Evolutionary conservation across 768 basidiomycete genomes (phyloP).

Genomic region (Hygrocybe coccinea): DNA sequence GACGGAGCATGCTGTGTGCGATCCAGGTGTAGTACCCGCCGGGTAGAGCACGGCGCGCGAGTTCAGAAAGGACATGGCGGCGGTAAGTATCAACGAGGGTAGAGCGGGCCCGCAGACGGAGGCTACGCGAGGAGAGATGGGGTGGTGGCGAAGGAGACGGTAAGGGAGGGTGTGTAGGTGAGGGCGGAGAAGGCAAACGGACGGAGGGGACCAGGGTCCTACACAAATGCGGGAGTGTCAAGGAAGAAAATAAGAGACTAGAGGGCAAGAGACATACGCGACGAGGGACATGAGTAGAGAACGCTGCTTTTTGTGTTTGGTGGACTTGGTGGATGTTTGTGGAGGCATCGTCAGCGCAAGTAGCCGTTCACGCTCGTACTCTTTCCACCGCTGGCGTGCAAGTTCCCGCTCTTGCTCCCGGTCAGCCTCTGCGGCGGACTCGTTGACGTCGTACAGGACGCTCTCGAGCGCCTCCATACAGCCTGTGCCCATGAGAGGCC

Average conservation of each 20-base stretch:
- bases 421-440: conserved; percentile 42
- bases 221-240: conserved; percentile 11
- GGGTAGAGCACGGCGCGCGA: conserved; percentile 35
- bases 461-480: conserved; percentile 44
- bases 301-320: conserved; percentile 63
- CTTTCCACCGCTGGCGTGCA: conserved; percentile 27
- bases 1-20: conserved; percentile 49
- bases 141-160: conserved; percentile 28
- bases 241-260: conserved; percentile 10
- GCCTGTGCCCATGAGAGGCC: conserved; percentile 38
- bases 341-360: conserved; percentile 12
- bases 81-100: conserved; percentile 64
- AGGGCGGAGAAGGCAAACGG: conserved; percentile 28
- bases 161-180: conserved; percentile 26
- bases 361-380: conserved; percentile 26
- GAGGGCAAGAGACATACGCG: conserved; percentile 37
- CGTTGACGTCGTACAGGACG: conserved; percentile 51
- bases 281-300: conserved; percentile 69
- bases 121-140: conserved; percentile 34
- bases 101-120: conserved; percentile 61
- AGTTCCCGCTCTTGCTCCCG: conserved; percentile 30
- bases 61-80: conserved; percentile 51
- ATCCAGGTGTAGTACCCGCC: conserved; percentile 53
- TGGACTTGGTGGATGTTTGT: conserved; percentile 29
- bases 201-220: conserved; percentile 29